Conservation (phyloP, 2,329 filamentous ascomycete species). For the Furcasterigmium sp. region DNA sequence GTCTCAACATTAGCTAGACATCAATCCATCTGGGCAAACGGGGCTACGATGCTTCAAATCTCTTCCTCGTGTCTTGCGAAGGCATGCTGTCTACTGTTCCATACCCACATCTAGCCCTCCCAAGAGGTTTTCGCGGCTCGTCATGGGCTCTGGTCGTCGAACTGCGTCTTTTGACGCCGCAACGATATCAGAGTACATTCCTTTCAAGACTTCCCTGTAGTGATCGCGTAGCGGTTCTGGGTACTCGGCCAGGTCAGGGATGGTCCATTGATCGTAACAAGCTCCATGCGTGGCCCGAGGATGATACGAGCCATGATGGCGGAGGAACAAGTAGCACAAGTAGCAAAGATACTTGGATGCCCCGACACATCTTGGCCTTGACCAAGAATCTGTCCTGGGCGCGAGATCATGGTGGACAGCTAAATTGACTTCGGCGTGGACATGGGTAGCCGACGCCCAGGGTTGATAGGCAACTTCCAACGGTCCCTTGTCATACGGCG, state of each 20-base stretch:
- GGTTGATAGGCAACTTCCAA: slow-evolving; percentile 9
- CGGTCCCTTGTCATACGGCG: slow-evolving; percentile 9
- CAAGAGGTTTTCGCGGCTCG: slow-evolving; percentile 11
- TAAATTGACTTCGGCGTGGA: slow-evolving; percentile 11
- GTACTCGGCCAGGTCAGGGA: slow-evolving; percentile 12
- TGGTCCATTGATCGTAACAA: slow-evolving; percentile 13
- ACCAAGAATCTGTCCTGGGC: neutral
- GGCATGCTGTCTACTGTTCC: no score
- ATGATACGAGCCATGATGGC: slow-evolving; percentile 11
- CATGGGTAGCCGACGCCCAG: slow-evolving; percentile 11
- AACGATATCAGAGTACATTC: slow-evolving; percentile 7
- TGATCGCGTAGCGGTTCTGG: slow-evolving; percentile 5
- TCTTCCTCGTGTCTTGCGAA: no score
- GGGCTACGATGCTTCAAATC: no score
- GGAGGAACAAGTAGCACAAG: slow-evolving; percentile 12
- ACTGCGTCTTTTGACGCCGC: neutral
- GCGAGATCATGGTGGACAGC: slow-evolving; percentile 9
- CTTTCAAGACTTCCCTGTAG: slow-evolving; percentile 7
- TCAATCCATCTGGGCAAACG: no score
- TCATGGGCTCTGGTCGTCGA: slow-evolving; percentile 12
- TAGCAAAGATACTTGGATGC: slow-evolving; percentile 14
- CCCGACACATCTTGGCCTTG: slow-evolving; percentile 8
- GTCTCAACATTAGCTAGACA: no score
- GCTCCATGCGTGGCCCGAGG: slow-evolving; percentile 11
- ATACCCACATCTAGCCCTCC: no score